A percentile compares a stretch with the other conserved stretches of the same genome.
Evolutionary conservation across 495 filamentous ascomycete genomes (phyloP).

Genomic region (Penicillium alfredii): DNA sequence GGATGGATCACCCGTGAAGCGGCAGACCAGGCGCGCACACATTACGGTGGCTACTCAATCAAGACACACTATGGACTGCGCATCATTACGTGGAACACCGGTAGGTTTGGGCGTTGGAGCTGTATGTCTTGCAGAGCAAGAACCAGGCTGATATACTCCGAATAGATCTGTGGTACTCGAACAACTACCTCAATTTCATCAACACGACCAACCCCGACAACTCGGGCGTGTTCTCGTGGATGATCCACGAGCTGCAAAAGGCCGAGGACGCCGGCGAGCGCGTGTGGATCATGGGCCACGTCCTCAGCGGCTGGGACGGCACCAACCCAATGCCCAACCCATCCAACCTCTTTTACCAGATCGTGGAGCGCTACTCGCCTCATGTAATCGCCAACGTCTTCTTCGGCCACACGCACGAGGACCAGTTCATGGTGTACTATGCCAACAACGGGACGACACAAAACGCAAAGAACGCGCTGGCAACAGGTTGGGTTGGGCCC

Average conservation of each 20-base stretch:
- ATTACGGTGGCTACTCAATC: slow-evolving; percentile 49
- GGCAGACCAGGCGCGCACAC: slow-evolving; percentile 37
- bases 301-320: slow-evolving; percentile 48
- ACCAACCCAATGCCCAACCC: slow-evolving; percentile 44
- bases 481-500: slow-evolving; percentile 45
- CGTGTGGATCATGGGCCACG: slow-evolving; percentile 53
- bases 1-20: slow-evolving; percentile 42
- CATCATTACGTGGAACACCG: slow-evolving; percentile 49
- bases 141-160: slow-evolving; percentile 20
- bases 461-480: slow-evolving; percentile 34
- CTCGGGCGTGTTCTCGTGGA: slow-evolving; percentile 45
- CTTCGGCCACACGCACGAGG: slow-evolving; percentile 54
- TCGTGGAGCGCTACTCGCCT: slow-evolving; percentile 50
- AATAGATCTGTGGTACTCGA: slow-evolving; percentile 48
- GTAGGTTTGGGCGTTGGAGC: slow-evolving; percentile 18
- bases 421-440: slow-evolving; percentile 49
- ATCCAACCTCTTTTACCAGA: slow-evolving; percentile 50
- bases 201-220: slow-evolving; percentile 45
- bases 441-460: slow-evolving; percentile 43
- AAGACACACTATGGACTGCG: slow-evolving; percentile 43
- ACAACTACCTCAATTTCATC: slow-evolving; percentile 43
- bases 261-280: slow-evolving; percentile 48
- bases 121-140: not conserved
- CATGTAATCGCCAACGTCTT: slow-evolving; percentile 52
- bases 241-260: slow-evolving; percentile 46